These are phyloP conservation scores for Aspergillus jensenii DNA, from an alignment of 2,329 filamentous ascomycete species.

Conservation along the genomic window DNA sequence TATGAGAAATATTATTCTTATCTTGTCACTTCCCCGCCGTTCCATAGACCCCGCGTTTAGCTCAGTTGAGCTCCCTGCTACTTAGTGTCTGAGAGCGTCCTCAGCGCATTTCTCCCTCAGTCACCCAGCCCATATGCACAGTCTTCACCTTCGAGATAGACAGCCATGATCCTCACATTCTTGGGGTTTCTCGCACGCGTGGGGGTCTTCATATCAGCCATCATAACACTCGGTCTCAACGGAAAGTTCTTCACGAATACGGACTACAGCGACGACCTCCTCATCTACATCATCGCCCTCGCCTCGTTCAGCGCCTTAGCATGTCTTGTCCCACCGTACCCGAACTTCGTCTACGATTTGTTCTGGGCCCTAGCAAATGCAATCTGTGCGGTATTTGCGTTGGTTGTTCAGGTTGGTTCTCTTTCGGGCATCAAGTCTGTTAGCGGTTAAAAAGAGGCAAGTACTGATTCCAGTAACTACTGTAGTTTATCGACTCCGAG, in stretches of 20 bases:
- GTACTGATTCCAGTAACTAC: no score
- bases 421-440: no score
- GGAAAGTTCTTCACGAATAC: constrained; percentile 4
- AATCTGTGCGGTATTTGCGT: constrained; percentile 2
- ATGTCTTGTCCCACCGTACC: constrained; percentile 6
- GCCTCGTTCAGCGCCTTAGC: neutral
- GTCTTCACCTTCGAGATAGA: no score
- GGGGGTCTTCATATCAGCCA: neutral
- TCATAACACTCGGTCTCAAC: constrained; percentile 7
- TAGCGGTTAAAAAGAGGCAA: rapidly evolving
- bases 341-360: constrained; percentile 8
- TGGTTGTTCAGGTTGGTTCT: constrained; percentile 6
- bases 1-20: no score
- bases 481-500: constrained; percentile 4
- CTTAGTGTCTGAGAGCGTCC: no score
- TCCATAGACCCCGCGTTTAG: no score
- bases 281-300: constrained; percentile 7
- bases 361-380: constrained; percentile 5
- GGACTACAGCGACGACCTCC: neutral
- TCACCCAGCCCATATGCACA: no score
- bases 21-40: no score
- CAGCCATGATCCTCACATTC: constrained; percentile 3
- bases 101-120: no score
- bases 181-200: neutral
- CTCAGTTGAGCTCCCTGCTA: no score